A percentile compares a stretch with the other conserved stretches of the same genome.
These are phyloP conservation scores for Coemansia asiatica DNA, from an alignment of 192 early-diverging fungal species.

Conservation along the genomic window DNA sequence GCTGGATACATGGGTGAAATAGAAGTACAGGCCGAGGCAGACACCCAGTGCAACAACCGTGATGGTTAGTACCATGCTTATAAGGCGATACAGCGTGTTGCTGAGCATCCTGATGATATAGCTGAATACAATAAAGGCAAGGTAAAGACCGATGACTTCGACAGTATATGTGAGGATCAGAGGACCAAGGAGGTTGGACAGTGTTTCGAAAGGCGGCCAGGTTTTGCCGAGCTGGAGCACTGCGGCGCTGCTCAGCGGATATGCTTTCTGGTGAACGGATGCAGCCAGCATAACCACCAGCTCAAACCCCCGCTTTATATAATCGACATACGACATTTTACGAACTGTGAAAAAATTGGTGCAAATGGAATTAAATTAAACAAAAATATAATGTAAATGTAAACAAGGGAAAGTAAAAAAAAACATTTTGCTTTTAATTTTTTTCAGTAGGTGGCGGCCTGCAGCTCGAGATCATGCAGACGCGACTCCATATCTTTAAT, in stretches of 20 bases:
- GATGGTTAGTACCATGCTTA: constrained; percentile 21
- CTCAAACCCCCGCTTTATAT: constrained; percentile 18
- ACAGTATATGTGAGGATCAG: constrained; percentile 14
- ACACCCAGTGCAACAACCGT: constrained; percentile 17
- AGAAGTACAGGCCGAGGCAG: constrained; percentile 34
- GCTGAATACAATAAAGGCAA: constrained; percentile 9
- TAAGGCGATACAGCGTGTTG: constrained; percentile 42
- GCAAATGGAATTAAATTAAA: not conserved
- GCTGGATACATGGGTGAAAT: constrained; percentile 23
- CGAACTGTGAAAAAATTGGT: not conserved
- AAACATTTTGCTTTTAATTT: too few relatives aligned
- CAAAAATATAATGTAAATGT: not conserved
- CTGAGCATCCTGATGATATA: constrained; percentile 27
- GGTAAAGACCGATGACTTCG: constrained; percentile 24
- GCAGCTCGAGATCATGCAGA: constrained; percentile 31
- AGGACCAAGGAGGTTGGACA: constrained; percentile 21
- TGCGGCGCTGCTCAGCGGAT: constrained; percentile 26
- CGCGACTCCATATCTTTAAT: constrained; percentile 45
- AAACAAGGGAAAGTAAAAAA: not conserved
- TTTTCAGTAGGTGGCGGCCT: constrained; percentile 12
- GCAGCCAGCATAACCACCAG: constrained; percentile 4
- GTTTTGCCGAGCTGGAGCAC: constrained; percentile 20
- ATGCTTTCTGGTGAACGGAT: constrained; percentile 27
- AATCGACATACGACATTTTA: constrained; percentile 34
- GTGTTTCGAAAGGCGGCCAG: constrained; percentile 30